Evolutionary conservation across 1,139 yeast species (phyloP), one percentile per base, ranked within the genome.

Genomic region (Yamadazyma mexicana): DNA sequence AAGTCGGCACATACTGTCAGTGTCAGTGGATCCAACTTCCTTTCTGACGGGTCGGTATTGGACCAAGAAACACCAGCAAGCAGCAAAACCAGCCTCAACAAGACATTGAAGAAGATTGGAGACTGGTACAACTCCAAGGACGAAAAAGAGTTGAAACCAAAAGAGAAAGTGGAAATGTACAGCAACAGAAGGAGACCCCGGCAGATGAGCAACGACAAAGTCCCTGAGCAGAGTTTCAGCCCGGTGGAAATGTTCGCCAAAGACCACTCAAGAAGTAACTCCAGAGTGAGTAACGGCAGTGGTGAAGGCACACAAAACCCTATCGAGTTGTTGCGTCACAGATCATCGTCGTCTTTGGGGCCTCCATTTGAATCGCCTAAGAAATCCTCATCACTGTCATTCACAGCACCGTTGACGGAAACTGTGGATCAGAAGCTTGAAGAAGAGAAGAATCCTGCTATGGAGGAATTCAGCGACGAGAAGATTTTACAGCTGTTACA

Each of bases 71-170:
- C 24, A 6, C 35, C 15, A 14, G 34, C 38, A 17, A 11, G 14
- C 5, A 11, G 12, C 27, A 39, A 17, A 40, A 35, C 11, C 22
- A 29, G 42, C 8, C 18, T 50, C 12, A 47, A 48, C 15, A 48
- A 49, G 22, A 50, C 54, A 2, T 38, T 82, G 36, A 77, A 72
- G 44, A 82, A 78, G 50, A 61, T 84, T n/a, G 87, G 86, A 2
- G 81, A 77, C 46, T 82, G 91, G 88, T 83, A 83, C 50, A 40
- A 35, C 17, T 34, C 37, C 11, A 40, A 37, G 27, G 45, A 40
- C 12, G 41, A 37, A 5, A 39, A 37, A 15, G 39, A 34, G 8
- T 16, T 9, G 10, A 37, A 37, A 9, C 25, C 31, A 8, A 34
- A 33, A 17, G 45, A 41, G 6, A 38, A 28, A 24, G 43, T 42